These are phyloP conservation scores for Ceratocystis harringtonii DNA, from an alignment of 2,329 filamentous ascomycete genomes.

Conservation along the genomic window DNA sequence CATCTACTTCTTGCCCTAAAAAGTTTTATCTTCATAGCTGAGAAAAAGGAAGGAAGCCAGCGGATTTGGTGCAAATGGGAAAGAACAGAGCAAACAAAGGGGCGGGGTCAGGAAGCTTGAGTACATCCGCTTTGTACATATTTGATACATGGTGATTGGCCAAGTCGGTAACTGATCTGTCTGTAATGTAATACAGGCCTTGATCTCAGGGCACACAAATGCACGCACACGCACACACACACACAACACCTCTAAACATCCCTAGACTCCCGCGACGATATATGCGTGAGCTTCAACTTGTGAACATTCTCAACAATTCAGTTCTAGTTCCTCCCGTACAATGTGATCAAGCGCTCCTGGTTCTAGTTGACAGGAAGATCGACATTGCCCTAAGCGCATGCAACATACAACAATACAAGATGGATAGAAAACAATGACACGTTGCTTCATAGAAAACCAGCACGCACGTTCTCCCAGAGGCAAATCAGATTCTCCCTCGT, in stretches of 20 bases:
- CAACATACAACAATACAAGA: not conserved
- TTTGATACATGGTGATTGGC: not conserved
- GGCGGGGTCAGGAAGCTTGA: not conserved
- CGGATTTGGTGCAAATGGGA: not conserved
- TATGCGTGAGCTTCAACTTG: not conserved
- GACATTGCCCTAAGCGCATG: not conserved
- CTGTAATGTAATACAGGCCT: no score
- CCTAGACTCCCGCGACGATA: not conserved
- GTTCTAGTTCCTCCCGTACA: not conserved
- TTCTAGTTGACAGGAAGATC: slow-evolving; percentile 1
- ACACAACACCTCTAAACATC: not conserved
- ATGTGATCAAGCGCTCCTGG: not conserved
- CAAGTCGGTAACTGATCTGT: no score
- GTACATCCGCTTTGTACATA: not conserved
- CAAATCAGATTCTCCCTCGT: not conserved
- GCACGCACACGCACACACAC: no score
- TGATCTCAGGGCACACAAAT: no score
- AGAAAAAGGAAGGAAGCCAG: no score
- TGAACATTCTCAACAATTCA: not conserved
- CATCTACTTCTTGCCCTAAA: no score
- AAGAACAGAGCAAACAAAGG: not conserved
- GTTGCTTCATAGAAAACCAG: not conserved
- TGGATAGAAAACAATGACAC: not conserved
- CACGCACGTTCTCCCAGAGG: not conserved
- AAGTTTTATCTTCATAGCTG: no score